phyloP scores from a whole-genome alignment of 495 filamentous ascomycete genomes.

The Aspergillus bridgeri region DNA sequence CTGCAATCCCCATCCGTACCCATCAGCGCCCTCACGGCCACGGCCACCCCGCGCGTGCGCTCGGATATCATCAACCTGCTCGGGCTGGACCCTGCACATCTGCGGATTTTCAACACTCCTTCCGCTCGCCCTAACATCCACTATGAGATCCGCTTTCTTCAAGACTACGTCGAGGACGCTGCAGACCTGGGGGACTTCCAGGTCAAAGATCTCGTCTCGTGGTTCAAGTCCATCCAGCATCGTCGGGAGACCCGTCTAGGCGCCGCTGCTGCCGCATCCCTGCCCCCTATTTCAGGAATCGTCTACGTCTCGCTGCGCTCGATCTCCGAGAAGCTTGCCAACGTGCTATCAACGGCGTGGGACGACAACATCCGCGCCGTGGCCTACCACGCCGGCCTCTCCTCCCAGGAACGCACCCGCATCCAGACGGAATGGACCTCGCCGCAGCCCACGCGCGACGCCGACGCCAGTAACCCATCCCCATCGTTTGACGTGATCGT shows the following conservation, averaged over 20 bases:
- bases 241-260: slow-evolving; percentile 51
- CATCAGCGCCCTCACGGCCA: slow-evolving; percentile 87
- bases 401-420: slow-evolving; percentile 36
- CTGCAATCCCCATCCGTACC: slow-evolving; percentile 78
- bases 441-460: slow-evolving; percentile 37
- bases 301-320: slow-evolving; percentile 82
- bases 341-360: slow-evolving; percentile 22
- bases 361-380: slow-evolving; percentile 41
- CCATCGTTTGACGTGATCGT: slow-evolving; percentile 83
- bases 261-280: slow-evolving; percentile 45
- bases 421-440: slow-evolving; percentile 69
- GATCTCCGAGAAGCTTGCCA: slow-evolving; percentile 72
- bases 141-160: slow-evolving; percentile 86
- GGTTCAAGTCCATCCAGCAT: slow-evolving; percentile 67
- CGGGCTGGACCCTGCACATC: slow-evolving; percentile 53
- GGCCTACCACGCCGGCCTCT: slow-evolving; percentile 51
- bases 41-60: slow-evolving; percentile 76
- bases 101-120: slow-evolving; percentile 77
- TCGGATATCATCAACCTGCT: slow-evolving; percentile 75
- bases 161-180: slow-evolving; percentile 42
- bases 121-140: slow-evolving; percentile 83
- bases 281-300: slow-evolving; percentile 71
- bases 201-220: slow-evolving; percentile 64
- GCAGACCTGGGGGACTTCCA: slow-evolving; percentile 36
- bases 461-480: slow-evolving; percentile 2